Percentiles rank a stretch among this genome's conserved stretches.
phyloP scores from a whole-genome alignment of 768 basidiomycete species.

The Phlebiopsis flavidoalba region DNA sequence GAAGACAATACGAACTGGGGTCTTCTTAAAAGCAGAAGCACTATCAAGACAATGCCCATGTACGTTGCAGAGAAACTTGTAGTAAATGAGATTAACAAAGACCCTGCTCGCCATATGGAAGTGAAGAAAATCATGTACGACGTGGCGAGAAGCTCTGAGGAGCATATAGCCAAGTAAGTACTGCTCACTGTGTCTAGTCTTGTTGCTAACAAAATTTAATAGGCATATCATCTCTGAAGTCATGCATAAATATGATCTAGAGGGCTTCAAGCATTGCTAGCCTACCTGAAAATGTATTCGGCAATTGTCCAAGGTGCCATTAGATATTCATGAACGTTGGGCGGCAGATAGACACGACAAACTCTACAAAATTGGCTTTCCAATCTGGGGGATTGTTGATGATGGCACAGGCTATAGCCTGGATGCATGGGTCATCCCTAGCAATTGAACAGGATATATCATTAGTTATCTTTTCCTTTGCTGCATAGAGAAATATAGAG shows the following conservation, averaged over 20 bases:
- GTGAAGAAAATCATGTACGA: conserved; percentile 13
- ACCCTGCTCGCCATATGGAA: conserved; percentile 11
- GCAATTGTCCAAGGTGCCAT: conserved; percentile 20
- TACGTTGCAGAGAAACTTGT: conserved; percentile 12
- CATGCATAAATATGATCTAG: conserved; percentile 27
- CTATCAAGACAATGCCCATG: conserved; percentile 4
- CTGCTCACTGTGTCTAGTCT: neutral
- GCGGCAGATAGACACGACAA: conserved; percentile 37
- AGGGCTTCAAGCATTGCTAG: conserved; percentile 24
- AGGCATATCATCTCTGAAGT: conserved; percentile 17
- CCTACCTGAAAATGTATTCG: conserved; percentile 26
- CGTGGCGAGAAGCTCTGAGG: conserved; percentile 7
- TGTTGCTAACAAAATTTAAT: neutral
- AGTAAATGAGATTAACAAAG: conserved; percentile 14
- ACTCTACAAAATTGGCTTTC: conserved; percentile 34
- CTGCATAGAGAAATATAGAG: conserved; percentile 25
- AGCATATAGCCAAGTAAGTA: conserved; percentile 10
- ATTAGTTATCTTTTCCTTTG: conserved; percentile 30
- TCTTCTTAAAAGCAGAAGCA: conserved; percentile 10
- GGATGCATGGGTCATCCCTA: conserved; percentile 33
- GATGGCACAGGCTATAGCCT: conserved; percentile 28
- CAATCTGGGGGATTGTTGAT: conserved; percentile 32
- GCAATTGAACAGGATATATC: conserved; percentile 26
- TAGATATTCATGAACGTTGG: conserved; percentile 35
- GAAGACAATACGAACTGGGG: conserved; percentile 8